Evolutionary conservation across 768 basidiomycete species (phyloP), one percentile per base, ranked within the genome.

Genomic region (Suillus spraguei): DNA sequence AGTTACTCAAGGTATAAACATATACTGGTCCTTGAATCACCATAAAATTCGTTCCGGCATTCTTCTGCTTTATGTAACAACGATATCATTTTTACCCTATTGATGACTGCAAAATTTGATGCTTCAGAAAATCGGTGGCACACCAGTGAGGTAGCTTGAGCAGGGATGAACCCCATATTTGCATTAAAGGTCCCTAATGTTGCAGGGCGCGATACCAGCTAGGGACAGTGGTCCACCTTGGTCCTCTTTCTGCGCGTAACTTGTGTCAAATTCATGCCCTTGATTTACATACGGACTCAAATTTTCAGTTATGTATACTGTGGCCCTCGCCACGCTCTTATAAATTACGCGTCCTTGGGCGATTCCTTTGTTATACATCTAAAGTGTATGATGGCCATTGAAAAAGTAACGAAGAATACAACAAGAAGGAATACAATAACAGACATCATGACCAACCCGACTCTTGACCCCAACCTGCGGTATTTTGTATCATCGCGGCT

Each of bases 401-500:
- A 52, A 42, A 44, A 60, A 65, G 50, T 50, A 62, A 58, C 63
- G 60, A 67, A 65, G 53, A 67, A 58, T 38, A 62, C 64, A 59
- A 66, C 63, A 56, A 67, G 59, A 64, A 67, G 39, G 42, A 65
- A 67, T 60, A 52, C 60, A 42, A 62, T 60, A 61, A 65, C 63
- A 56, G 24, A 66, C 69, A 69, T 60, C 64, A 62, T 60, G 49
- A 70, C 72, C 76, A 81, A 60, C 76, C 74, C 9, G 76, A 72
- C 10, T 75, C 66, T 44, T 69, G 58, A 38, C 71, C 70, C 79
- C 79, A 82, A 42, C 78, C 74, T 9, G 72, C 74, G 2, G 72
- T 69, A 58, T 82, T 78, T 69, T 89, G 87, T 59, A 91, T 81
- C 82, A 88, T 81, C 17, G 88, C 84, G 35, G 89, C 84, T 47